A percentile compares a stretch with the other conserved stretches of the same genome.
Evolutionary conservation across 352 stramenopile species (phyloP).

Genomic region (Blastocystis sp.): DNA sequence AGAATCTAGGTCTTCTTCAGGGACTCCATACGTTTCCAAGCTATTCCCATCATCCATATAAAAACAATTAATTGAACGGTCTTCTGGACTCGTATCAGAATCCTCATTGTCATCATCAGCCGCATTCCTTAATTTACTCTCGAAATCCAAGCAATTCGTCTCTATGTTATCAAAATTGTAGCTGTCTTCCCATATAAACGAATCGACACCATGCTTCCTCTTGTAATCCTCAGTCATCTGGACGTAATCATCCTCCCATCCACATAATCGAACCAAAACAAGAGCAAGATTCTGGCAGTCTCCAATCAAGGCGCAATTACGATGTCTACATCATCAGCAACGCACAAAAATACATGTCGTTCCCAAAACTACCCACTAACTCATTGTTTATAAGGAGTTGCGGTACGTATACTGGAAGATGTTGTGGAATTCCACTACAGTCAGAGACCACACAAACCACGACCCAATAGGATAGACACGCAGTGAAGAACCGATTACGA

Average conservation of each 20-base stretch:
- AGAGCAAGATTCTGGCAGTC: slow-evolving; percentile 33
- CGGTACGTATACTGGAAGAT: slow-evolving; percentile 72
- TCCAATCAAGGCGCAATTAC: background rate
- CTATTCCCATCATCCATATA: background rate
- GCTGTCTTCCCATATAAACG: background rate
- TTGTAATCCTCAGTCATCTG: background rate
- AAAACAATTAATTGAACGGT: background rate
- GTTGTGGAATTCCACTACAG: slow-evolving; percentile 66
- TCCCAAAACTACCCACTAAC: slow-evolving; percentile 65
- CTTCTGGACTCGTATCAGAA: background rate
- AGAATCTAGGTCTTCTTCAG: background rate
- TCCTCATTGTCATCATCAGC: background rate
- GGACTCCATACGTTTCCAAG: background rate
- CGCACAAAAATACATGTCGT: background rate
- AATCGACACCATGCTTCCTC: background rate
- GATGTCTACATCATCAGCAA: background rate
- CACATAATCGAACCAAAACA: background rate
- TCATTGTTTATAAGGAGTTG: slow-evolving; percentile 83
- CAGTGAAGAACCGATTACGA: slow-evolving; percentile 95
- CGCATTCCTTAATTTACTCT: background rate
- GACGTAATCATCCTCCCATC: background rate
- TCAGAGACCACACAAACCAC: slow-evolving; percentile 65
- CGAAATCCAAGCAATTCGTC: background rate
- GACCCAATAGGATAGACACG: slow-evolving; percentile 86
- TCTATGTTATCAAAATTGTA: slow-evolving; percentile 55